Conservation (phyloP, 2,329 filamentous ascomycete species). For the Aureobasidium sp. region DNA sequence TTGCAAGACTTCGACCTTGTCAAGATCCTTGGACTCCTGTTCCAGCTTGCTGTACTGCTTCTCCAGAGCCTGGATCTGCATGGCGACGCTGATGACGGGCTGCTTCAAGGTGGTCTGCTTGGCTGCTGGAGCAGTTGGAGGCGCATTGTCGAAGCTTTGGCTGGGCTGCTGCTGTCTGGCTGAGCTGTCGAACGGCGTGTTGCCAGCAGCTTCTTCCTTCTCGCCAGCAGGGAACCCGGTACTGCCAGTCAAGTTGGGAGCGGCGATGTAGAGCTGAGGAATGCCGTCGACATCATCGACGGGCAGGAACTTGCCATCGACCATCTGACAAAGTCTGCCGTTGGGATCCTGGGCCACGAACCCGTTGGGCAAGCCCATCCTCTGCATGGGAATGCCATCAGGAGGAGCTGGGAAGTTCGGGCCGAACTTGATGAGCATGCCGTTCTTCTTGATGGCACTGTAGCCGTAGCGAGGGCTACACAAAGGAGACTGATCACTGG, state of each 20-base stretch:
- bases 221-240: slow-evolving; percentile 17
- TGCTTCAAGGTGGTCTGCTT: slow-evolving; percentile 11
- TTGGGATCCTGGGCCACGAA: slow-evolving; percentile 29
- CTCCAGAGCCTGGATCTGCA: slow-evolving; percentile 28
- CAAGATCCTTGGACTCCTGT: slow-evolving; percentile 27
- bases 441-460: slow-evolving; percentile 29
- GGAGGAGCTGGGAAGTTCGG: slow-evolving; percentile 25
- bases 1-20: slow-evolving; percentile 30
- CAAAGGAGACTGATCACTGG: slow-evolving; percentile 34
- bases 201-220: slow-evolving; percentile 15
- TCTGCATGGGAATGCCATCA: slow-evolving; percentile 22
- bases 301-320: slow-evolving; percentile 28
- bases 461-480: slow-evolving; percentile 31
- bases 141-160: background rate
- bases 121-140: background rate
- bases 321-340: slow-evolving; percentile 29
- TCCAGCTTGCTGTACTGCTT: slow-evolving; percentile 29
- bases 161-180: background rate
- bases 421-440: slow-evolving; percentile 30
- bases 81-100: slow-evolving; percentile 20
- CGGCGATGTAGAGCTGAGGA: slow-evolving; percentile 27
- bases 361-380: slow-evolving; percentile 21
- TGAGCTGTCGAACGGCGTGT: slow-evolving; percentile 11
- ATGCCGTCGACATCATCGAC: slow-evolving; percentile 26
- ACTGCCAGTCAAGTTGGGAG: slow-evolving; percentile 25